Evolutionary conservation across 164 flowering plant genomes (phyloP), one percentile per base, ranked within the genome.

Genomic region (Malania oleifera): DNA sequence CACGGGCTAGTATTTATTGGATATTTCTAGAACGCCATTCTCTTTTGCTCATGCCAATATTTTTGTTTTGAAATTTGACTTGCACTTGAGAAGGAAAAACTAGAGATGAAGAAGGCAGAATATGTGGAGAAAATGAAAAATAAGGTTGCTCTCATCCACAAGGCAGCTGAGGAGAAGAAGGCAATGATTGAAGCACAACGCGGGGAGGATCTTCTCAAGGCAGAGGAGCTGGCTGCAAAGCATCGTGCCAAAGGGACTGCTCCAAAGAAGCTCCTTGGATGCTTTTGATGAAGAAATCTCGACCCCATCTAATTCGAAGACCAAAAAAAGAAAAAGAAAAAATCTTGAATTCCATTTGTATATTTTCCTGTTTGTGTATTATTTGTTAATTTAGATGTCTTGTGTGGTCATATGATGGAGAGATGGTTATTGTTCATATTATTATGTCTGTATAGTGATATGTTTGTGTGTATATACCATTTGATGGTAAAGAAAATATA

Each of bases 61-160:
- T n/a, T n/a, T n/a, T n/a, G n/a, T n/a, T n/a, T n/a, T n/a, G n/a
- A n/a, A n/a, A n/a, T n/a, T 58, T 4, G 70, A 61, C 12, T 41
- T 59, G 29, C 23, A 47, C 27, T 22, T 39, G 54, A 59, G 39
- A 70, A 92, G 98, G 91, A 92, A 65, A n/a, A 73, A 35, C 58
- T 87, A 65, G 97, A 92, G 81, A 86, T 75, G 78, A 68, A 79
- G 76, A 92, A 89, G 66, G 96, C 95, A 23, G 85, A 71, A 37
- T 78, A 84, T 44, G 75, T 53, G 0, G 98, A 89, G 82, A 78
- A 84, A 66, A 79, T 86, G 90, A 84, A 82, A 35, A 92, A 92
- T 77, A 80, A 85, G 66, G 64, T 81, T 19, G 91, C 87, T 7
- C 1, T 68, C 3, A 46, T 89, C 56, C 98, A 92, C 80, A 92